Percentiles rank a stretch among this genome's conserved stretches.
phyloP scores from a whole-genome alignment of 768 basidiomycete species.

The Coprinellus micaceus region DNA sequence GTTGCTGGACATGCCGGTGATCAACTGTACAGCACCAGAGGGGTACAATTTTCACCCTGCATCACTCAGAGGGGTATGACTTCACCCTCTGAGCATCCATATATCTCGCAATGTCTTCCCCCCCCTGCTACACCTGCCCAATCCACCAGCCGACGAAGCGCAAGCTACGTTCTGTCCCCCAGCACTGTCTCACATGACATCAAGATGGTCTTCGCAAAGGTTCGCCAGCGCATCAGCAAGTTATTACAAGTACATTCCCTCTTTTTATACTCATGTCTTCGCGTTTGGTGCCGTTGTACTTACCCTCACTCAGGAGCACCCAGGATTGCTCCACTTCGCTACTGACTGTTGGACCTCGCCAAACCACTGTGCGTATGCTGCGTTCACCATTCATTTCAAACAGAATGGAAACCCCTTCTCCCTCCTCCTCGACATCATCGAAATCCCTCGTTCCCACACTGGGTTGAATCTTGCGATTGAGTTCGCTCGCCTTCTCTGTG shows the following conservation, averaged over 20 bases:
- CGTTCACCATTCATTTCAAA: conserved; percentile 29
- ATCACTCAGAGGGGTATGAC: too few relatives aligned
- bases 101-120: background rate
- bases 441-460: conserved; percentile 24
- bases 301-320: conserved; percentile 20
- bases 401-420: conserved; percentile 20
- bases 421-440: conserved; percentile 27
- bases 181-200: too few relatives aligned
- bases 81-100: too few relatives aligned
- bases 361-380: conserved; percentile 27
- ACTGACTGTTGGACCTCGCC: too few relatives aligned
- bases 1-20: too few relatives aligned
- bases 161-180: too few relatives aligned
- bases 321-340: conserved; percentile 28
- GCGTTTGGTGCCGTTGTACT: background rate
- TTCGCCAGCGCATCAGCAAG: conserved; percentile 18
- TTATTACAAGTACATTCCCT: conserved; percentile 23
- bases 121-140: background rate
- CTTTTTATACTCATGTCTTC: too few relatives aligned
- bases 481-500: conserved; percentile 28
- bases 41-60: too few relatives aligned
- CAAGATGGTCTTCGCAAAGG: conserved; percentile 30
- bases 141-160: background rate
- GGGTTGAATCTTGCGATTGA: conserved; percentile 29
- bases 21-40: too few relatives aligned